Evolutionary conservation across 768 basidiomycete genomes (phyloP), one percentile per base, ranked within the genome.

Genomic region (Coprinopsis cinerea): DNA sequence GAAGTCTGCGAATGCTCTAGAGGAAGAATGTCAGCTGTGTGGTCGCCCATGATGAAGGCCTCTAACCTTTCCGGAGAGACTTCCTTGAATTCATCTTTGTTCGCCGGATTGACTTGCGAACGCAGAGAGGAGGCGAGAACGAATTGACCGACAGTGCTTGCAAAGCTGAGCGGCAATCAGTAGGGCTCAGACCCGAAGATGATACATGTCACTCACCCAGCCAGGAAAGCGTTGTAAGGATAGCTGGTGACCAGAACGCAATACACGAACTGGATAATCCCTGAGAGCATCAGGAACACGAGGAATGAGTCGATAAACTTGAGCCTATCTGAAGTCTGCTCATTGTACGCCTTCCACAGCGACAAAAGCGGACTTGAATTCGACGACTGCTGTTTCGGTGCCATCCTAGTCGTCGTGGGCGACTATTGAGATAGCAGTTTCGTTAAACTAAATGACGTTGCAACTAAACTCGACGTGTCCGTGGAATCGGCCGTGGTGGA

Each of bases 151-250:
- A 97, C 89, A 14, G 88, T 86, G 61, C 92, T 92, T 20, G 83
- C 73, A 65, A 99, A 98, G 20, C 96, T 98, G 1, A 35, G 22
- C n/a, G 55, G 35, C 17, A 30, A 48, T 48, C 37, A 50, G 10
- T 40, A 24, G 6, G 30, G 3, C 35, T 24, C 34, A 27, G n/a
- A 11, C 13, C 51, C 10, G 13, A 39, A 17, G 22, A 17, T 47
- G 28, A 40, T 32, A 17, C 6, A 32, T 32, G 30, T 6, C 17
- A 68, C 89, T 53, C 68, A 97, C 96, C 92, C 94, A 55, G 92
- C 85, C 58, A 97, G 68, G 71, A 99, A 99, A 32, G 96, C 92
- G 58, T 99, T 97, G 76, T 94, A 97, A 20, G 96, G 96, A 69
- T 83, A 98, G 71, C 83, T 88, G 51, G 92, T 92, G 54, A 99